Base-by-base conservation (phyloP, 306 rosid species). In the Gillenia trifoliata region DNA sequence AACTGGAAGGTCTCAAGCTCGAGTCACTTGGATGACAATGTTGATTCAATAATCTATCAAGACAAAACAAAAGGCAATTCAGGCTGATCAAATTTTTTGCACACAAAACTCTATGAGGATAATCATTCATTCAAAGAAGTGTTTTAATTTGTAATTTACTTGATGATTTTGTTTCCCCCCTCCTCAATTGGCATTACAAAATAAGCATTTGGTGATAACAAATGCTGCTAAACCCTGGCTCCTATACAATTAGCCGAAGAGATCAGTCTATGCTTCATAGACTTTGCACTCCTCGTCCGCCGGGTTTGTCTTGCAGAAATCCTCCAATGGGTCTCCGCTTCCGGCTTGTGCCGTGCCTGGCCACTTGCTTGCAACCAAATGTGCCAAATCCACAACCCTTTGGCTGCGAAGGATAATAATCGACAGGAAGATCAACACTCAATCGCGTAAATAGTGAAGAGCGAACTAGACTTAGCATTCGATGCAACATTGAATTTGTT, bases 331-430 rank as follows among this genome's bases (percentile, higher is more conserved):
- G 77, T 95, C 99, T 65, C 93, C 97, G 19, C 91, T 85, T 33
- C 83, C 88, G 0, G 25, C 82, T 34, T 34, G 73, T 5, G 83
- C 57, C 28, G 81, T 16, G 13, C 97, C 98, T 12, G 97, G 97
- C 99, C 98, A 95, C 85, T 92, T 89, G 77, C 6, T 28, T 41
- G 98, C 97, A 64, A 95, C 98, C 71, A 95, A 55, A 83, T 95
- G 96, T 57, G 98, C 97, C 89, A 95, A 85, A 83, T 95, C 99
- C 47, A 95, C 98, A 20, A 95, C 99, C 87, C 99, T 87, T 87
- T 95, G 99, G 86, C 98, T 93, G 96, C 82, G 81, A 61, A 47
- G 41, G 11, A 38, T 28, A 68, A 31, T 55, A 23, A 49, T 19
- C 70, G 16, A 57, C 11, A 28, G 28, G 0, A 55, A 38, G 29